phyloP scores from a whole-genome alignment of 1,284 basidiomycete species.

The Cryptococcus deneoformans region DNA sequence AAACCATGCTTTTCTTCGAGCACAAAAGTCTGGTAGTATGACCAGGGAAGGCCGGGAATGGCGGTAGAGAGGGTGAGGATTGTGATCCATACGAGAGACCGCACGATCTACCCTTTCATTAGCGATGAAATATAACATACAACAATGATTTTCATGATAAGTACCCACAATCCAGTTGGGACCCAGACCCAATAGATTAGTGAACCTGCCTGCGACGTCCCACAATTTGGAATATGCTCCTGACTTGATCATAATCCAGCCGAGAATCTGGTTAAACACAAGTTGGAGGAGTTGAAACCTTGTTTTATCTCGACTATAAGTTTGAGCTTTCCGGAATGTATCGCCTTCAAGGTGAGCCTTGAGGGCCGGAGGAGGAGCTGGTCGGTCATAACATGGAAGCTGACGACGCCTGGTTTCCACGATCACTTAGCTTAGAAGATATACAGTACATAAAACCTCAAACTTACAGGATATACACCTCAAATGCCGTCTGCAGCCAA shows the following conservation, averaged over 20 bases:
- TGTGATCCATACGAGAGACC: constrained; percentile 76
- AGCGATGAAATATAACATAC: neutral
- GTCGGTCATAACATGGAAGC: constrained; percentile 75
- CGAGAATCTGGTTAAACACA: constrained; percentile 67
- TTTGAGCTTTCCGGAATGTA: constrained; percentile 83
- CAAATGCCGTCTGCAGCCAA: constrained; percentile 35
- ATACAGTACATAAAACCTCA: neutral
- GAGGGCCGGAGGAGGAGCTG: constrained; percentile 71
- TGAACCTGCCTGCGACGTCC: constrained; percentile 44
- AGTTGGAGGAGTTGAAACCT: constrained; percentile 72
- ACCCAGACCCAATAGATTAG: constrained; percentile 55
- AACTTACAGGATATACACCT: constrained; percentile 34
- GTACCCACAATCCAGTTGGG: constrained; percentile 32
- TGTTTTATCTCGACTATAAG: constrained; percentile 91
- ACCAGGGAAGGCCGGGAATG: constrained; percentile 67
- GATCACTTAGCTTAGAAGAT: neutral
- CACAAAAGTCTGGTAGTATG: constrained; percentile 84
- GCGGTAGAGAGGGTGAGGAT: constrained; percentile 65
- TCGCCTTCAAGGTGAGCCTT: constrained; percentile 67
- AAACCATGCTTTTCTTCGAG: constrained; percentile 95
- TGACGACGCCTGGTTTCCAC: constrained; percentile 57
- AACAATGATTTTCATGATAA: constrained; percentile 3
- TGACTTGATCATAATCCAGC: constrained; percentile 67
- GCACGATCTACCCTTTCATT: constrained; percentile 60
- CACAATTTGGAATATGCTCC: constrained; percentile 80